A percentile compares a stretch with the other conserved stretches of the same genome.
phyloP scores from a whole-genome alignment of 148 eudicot species.

The Vaccinium myrtillus region DNA sequence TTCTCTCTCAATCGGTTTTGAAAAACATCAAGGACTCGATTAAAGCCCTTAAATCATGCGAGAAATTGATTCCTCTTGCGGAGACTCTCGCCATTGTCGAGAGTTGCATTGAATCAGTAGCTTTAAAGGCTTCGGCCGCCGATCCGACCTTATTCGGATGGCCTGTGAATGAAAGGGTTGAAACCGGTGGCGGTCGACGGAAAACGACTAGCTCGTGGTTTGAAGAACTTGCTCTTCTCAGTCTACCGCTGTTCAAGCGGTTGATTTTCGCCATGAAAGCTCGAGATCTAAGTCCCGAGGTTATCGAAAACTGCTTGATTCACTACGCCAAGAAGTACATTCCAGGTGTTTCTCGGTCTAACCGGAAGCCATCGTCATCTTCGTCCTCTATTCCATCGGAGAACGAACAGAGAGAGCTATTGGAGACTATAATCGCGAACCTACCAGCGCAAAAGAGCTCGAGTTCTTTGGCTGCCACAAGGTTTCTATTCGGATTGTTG shows the following conservation, averaged over 20 bases:
- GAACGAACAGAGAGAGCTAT: constrained; percentile 64
- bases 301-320: constrained; percentile 70
- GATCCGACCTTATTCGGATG: constrained; percentile 88
- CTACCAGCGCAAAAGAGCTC: constrained; percentile 50
- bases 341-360: constrained; percentile 68
- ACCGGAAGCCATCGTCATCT: constrained; percentile 46
- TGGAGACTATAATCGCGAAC: constrained; percentile 53
- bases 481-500: constrained; percentile 64
- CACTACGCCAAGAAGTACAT: constrained; percentile 60
- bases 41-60: constrained; percentile 62
- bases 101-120: constrained; percentile 61
- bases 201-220: constrained; percentile 42
- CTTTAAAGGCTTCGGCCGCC: constrained; percentile 47
- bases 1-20: constrained; percentile 51
- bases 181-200: constrained; percentile 13
- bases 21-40: constrained; percentile 55
- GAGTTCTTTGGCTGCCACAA: constrained; percentile 34
- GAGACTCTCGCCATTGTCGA: constrained; percentile 69
- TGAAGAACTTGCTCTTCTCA: constrained; percentile 59
- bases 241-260: constrained; percentile 48
- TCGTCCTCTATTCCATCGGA: constrained; percentile 59
- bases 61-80: constrained; percentile 51
- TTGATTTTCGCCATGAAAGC: constrained; percentile 58
- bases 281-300: constrained; percentile 47
- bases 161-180: constrained; percentile 56